phyloP scores from a whole-genome alignment of 257 asterid species.

The Leonotis leonurus region DNA sequence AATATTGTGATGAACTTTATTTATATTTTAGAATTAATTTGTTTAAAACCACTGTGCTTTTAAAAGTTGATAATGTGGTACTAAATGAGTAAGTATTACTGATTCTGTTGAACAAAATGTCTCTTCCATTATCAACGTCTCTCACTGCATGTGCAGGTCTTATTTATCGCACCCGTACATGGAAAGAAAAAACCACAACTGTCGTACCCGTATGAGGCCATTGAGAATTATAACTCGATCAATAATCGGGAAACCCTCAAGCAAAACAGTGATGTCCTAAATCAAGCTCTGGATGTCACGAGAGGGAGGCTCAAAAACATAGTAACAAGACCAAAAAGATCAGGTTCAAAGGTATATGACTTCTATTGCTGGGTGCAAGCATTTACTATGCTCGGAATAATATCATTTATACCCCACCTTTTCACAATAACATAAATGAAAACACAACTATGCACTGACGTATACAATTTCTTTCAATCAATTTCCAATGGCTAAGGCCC shows the following conservation, averaged over 20 bases:
- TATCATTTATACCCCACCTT: too few species aligned
- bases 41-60: too few species aligned
- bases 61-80: too few species aligned
- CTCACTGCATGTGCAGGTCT: slow-evolving; percentile 42
- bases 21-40: too few species aligned
- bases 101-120: too few species aligned
- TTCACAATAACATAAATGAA: too few species aligned
- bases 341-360: slow-evolving; percentile 78
- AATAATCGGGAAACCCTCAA: slow-evolving; percentile 34
- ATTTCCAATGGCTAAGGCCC: too few species aligned
- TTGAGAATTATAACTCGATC: slow-evolving; percentile 28
- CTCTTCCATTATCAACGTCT: background rate
- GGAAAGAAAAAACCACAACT: slow-evolving; percentile 61
- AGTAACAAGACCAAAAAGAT: slow-evolving; percentile 62
- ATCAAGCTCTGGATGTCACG: slow-evolving; percentile 38
- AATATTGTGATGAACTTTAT: too few species aligned
- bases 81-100: too few species aligned
- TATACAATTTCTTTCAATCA: too few species aligned
- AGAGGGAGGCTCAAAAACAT: slow-evolving; percentile 54
- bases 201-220: slow-evolving; percentile 31
- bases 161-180: slow-evolving; percentile 72
- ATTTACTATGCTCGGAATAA: slow-evolving; percentile 12
- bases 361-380: background rate
- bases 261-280: slow-evolving; percentile 26
- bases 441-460: too few species aligned